These are phyloP conservation scores for Globisporangium spinosum DNA, from an alignment of 352 stramenopile genomes.

Conservation along the genomic window DNA sequence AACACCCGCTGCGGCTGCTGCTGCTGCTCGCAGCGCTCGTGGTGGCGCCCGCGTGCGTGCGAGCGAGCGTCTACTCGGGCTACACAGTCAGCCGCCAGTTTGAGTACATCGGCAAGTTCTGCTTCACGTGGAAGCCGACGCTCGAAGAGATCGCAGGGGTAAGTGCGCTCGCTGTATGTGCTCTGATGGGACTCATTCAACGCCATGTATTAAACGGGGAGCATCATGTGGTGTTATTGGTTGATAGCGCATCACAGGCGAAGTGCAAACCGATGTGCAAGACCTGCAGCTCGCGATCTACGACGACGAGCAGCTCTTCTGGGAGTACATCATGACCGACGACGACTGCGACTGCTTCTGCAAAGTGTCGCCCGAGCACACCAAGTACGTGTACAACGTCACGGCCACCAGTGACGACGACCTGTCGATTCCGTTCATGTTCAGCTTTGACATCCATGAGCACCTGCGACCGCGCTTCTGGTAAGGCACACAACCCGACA, in stretches of 20 bases:
- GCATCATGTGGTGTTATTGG: background rate
- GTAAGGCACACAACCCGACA: constrained; percentile 15
- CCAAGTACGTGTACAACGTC: constrained; percentile 70
- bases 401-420: constrained; percentile 31
- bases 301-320: constrained; percentile 76
- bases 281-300: constrained; percentile 74
- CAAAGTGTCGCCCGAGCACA: constrained; percentile 66
- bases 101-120: constrained; percentile 82
- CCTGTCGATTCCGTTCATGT: constrained; percentile 47
- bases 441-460: constrained; percentile 60
- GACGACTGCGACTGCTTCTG: constrained; percentile 58
- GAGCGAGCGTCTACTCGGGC: constrained; percentile 47
- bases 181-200: too few species aligned
- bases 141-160: constrained; percentile 59
- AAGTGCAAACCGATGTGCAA: constrained; percentile 59
- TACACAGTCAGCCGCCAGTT: constrained; percentile 70
- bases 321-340: constrained; percentile 71
- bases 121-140: constrained; percentile 61
- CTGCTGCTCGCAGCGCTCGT: constrained; percentile 6
- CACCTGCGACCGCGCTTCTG: constrained; percentile 67
- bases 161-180: constrained; percentile 5
- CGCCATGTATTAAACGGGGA: background rate
- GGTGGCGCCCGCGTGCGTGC: constrained; percentile 7
- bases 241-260: constrained; percentile 43
- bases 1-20: constrained; percentile 10